Base-by-base conservation (phyloP, 805 yeast species). In the Suhomyces tanzawaensis region DNA sequence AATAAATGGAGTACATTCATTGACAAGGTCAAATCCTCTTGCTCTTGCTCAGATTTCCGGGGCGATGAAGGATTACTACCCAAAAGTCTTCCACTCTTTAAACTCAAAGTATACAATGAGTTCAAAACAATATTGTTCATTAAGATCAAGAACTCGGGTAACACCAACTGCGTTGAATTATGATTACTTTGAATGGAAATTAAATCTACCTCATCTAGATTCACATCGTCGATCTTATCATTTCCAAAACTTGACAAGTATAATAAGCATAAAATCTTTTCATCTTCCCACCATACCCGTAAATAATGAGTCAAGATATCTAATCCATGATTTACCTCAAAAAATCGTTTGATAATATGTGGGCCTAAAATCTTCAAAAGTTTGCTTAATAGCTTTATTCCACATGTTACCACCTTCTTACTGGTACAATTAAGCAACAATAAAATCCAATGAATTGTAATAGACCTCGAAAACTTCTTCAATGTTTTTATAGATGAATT, bases 361-460 rank as follows among this genome's bases (percentile, higher is more conserved):
- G 69, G 53, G 1, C 81, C 81, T 5, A 72, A 55, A 5, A 70
- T 55, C 12, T 64, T 55, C 13, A 85, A 58, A 4, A 80, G 55
- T 39, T 71, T 70, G 4, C 80, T 61, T 14, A 85, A 53, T 11
- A 85, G 55, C n/a, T 62, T 14, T 43, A 76, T 45, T 0, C 74
- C 71, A 42, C 67, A 49, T 19, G 55, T 51, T 3, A 63, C 64
- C 3, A 73, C 72, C 32, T 61, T 53, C 21, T 66, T 44, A 36
- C 69, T 42, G 25, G 47, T 36, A 36, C 47, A 57, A 19, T 75
- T 60, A 9, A 84, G 52, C 11, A 84, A 53, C 8, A 85, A 60
- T 7, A 85, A 51, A 3, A 76, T 62, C 84, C 90, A 81, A 51
- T 82, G 83, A 4, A 81, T 69, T 1, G 86, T 75, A 2, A 85